Evolutionary conservation across 495 filamentous ascomycete genomes (phyloP).

Genomic region (Neurospora sublineolata): DNA sequence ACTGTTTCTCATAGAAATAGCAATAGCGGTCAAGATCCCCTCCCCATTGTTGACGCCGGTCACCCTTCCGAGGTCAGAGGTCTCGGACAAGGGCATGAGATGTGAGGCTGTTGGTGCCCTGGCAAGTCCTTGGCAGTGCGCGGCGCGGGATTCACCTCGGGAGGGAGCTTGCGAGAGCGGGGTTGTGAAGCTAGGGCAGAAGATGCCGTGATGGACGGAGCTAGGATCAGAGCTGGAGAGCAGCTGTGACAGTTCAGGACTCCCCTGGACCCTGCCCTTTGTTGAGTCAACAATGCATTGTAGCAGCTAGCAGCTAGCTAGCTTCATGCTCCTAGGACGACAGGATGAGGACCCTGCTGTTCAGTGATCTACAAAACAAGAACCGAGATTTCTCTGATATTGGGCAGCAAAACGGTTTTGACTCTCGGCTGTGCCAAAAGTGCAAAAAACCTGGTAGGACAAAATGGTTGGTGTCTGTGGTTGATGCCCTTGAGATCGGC

Average conservation of each 20-base stretch:
- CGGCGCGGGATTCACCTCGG: neutral
- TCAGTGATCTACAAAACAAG: neutral
- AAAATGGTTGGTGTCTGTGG: neutral
- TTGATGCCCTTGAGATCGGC: neutral
- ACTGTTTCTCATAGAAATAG: neutral
- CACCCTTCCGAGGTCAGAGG: neutral
- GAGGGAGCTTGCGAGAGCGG: neutral
- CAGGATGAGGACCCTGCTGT: neutral
- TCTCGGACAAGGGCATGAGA: neutral
- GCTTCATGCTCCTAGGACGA: neutral
- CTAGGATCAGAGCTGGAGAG: neutral
- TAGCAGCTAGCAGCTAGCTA: neutral
- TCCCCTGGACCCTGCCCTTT: neutral
- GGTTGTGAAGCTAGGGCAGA: neutral
- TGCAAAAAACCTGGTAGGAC: neutral
- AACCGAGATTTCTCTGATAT: neutral
- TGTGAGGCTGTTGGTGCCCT: neutral
- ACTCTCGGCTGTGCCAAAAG: neutral
- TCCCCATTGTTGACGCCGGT: neutral
- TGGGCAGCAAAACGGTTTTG: neutral
- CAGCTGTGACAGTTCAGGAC: neutral
- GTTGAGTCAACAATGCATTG: neutral
- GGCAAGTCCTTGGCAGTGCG: neutral
- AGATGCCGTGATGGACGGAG: neutral
- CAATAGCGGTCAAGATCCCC: neutral